Evolutionary conservation across 1,284 basidiomycete genomes (phyloP), one percentile per base, ranked within the genome.

Genomic region (Microbotryum silenes-acaulis): DNA sequence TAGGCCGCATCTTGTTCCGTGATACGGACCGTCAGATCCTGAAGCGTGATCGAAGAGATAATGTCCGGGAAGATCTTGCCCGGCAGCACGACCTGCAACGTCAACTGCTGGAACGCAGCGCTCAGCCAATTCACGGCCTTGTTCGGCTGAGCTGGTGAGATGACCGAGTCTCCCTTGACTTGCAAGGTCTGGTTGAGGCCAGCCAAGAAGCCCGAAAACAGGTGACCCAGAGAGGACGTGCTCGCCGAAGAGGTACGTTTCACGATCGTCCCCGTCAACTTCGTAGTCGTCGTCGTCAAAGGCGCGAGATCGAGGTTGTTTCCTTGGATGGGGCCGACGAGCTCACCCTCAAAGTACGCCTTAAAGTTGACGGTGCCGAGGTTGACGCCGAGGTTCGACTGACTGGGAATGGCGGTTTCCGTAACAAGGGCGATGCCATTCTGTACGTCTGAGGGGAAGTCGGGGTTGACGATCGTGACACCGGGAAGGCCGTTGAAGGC

Each of bases 381-480:
- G 70, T 87, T 80, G 60, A 89, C 86, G 31, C 87, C 86, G 37
- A 89, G 75, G 68, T 88, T 83, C 81, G 75, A 66, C 31, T 81
- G 79, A 21, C 85, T 88, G 1, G 85, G 85, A 65, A 89, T 88
- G 9, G 75, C 60, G 0, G 85, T 79, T 70, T 83, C 83, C 4
- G 85, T 85, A 63, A 82, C 81, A 61, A 89, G 84, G 59, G 82
- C 81, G 64, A 89, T 86, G 47, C 86, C 83, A 63, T 86, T 85
- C 50, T 58, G 61, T 18, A 49, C 59, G 33, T 76, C 70, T 27
- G 49, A 46, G 4, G 70, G 70, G 55, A 72, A 62, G 33, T 72
- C 60, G 77, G 89, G 88, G 75, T 86, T 83, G 68, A 78, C 81
- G 70, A 88, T 85, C 1, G 81, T 83, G 47, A 76, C 72, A 31